phyloP scores from a whole-genome alignment of 331 rosid species.

The Cucumis variabilis region DNA sequence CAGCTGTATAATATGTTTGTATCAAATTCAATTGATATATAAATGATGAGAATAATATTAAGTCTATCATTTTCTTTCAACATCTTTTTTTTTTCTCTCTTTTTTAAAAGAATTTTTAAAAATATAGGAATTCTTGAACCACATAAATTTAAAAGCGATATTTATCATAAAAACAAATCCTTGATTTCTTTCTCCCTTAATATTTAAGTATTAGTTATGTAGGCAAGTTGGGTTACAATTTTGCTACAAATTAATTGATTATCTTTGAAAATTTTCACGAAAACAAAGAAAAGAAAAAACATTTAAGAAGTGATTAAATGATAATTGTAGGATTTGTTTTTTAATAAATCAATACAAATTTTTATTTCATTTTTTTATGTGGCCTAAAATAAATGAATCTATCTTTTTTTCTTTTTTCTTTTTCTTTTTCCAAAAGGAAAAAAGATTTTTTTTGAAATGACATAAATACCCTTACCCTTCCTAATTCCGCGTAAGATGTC shows the following conservation, averaged over 20 bases:
- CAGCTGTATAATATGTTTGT: neutral
- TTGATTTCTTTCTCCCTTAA: neutral
- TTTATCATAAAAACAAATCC: neutral
- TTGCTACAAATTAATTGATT: neutral
- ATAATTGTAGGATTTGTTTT: too few species aligned
- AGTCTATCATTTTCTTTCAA: neutral
- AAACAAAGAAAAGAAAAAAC: too few species aligned
- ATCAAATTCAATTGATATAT: neutral
- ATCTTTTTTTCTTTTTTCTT: neutral
- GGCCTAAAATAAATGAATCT: neutral
- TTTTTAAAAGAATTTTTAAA: neutral
- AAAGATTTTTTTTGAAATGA: neutral
- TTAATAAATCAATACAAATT: neutral
- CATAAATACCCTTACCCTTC: neutral
- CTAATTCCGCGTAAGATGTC: conserved; percentile 23
- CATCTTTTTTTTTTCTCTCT: neutral
- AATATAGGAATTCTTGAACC: neutral
- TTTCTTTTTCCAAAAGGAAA: too few species aligned
- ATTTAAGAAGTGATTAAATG: neutral
- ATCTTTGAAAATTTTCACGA: neutral
- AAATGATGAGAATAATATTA: neutral
- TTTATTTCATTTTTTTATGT: neutral
- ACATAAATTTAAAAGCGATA: neutral
- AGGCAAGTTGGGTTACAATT: neutral
- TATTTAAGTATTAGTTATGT: neutral